Conservation (phyloP, 2,329 filamentous ascomycete genomes). For the Xylariaceae sp. region DNA sequence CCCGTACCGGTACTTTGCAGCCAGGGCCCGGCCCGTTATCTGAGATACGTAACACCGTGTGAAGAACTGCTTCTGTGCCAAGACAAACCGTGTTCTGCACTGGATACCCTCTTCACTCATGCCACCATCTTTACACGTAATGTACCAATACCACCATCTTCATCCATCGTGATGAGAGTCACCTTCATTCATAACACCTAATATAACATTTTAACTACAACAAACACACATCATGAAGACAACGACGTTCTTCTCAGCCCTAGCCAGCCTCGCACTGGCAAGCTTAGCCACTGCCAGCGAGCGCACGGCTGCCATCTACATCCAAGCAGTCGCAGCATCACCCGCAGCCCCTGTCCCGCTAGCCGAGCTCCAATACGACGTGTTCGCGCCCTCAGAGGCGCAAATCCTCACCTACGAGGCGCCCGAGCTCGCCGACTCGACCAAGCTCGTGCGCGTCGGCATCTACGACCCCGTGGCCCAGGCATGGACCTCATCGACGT, state of each 20-base stretch:
- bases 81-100: no score
- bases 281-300: slow-evolving; percentile 35
- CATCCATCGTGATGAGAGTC: no score
- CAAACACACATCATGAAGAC: slow-evolving; percentile 41
- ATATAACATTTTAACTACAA: slow-evolving; percentile 13
- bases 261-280: slow-evolving; percentile 37
- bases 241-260: slow-evolving; percentile 36
- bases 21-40: no score
- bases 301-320: slow-evolving; percentile 48
- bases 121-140: no score
- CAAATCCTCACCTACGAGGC: slow-evolving; percentile 51
- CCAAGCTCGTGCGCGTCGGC: slow-evolving; percentile 52
- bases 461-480: slow-evolving; percentile 45
- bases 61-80: no score
- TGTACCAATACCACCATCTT: no score
- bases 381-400: slow-evolving; percentile 38
- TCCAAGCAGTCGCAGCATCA: slow-evolving; percentile 44
- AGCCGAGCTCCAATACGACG: slow-evolving; percentile 53
- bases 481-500: slow-evolving; percentile 51
- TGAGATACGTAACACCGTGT: no score
- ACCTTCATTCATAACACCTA: no score
- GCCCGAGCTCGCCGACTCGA: slow-evolving; percentile 45
- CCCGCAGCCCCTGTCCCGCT: slow-evolving; percentile 40
- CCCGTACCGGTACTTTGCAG: no score
- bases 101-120: no score